These are phyloP conservation scores for Cryptococcus maquisensis DNA, from an alignment of 1,284 basidiomycete genomes.

Conservation along the genomic window DNA sequence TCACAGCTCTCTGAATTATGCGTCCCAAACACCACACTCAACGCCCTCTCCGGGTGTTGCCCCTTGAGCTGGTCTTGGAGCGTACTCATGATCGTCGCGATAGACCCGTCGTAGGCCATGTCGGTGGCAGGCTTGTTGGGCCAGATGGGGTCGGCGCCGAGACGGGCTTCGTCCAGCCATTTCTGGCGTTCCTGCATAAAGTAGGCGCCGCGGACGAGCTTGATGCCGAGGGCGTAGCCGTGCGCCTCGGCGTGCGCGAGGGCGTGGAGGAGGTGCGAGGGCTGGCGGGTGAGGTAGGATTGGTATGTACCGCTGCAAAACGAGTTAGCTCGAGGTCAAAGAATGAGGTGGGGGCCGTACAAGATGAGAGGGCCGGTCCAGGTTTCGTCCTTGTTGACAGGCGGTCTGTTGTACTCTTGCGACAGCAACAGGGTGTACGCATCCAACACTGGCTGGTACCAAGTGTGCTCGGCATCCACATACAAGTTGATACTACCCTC, in stretches of 20 bases:
- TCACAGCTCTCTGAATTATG: constrained; percentile 71
- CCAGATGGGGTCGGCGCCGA: constrained; percentile 51
- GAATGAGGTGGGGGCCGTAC: constrained; percentile 13
- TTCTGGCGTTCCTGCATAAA: constrained; percentile 64
- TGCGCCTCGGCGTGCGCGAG: constrained; percentile 65
- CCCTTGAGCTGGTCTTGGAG: constrained; percentile 55
- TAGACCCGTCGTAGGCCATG: constrained; percentile 68
- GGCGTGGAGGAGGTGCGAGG: constrained; percentile 62
- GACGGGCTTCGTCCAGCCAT: constrained; percentile 39
- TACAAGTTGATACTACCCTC: constrained; percentile 53
- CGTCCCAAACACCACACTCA: constrained; percentile 78
- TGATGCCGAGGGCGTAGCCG: constrained; percentile 80
- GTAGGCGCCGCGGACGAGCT: constrained; percentile 93
- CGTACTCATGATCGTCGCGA: constrained; percentile 59
- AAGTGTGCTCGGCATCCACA: constrained; percentile 74
- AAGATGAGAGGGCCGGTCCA: constrained; percentile 40
- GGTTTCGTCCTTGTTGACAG: constrained; percentile 6
- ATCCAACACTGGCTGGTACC: constrained; percentile 80
- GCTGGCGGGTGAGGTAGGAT: constrained; percentile 65
- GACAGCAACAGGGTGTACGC: constrained; percentile 70
- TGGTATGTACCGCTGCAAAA: constrained; percentile 67
- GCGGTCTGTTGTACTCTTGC: constrained; percentile 64
- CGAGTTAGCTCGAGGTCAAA: not conserved
- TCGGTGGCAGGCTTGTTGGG: constrained; percentile 65
- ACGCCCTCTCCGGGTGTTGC: constrained; percentile 46